Evolutionary conservation across 2,329 filamentous ascomycete species (phyloP).

Genomic region (Trichoderma brevicompactum): DNA sequence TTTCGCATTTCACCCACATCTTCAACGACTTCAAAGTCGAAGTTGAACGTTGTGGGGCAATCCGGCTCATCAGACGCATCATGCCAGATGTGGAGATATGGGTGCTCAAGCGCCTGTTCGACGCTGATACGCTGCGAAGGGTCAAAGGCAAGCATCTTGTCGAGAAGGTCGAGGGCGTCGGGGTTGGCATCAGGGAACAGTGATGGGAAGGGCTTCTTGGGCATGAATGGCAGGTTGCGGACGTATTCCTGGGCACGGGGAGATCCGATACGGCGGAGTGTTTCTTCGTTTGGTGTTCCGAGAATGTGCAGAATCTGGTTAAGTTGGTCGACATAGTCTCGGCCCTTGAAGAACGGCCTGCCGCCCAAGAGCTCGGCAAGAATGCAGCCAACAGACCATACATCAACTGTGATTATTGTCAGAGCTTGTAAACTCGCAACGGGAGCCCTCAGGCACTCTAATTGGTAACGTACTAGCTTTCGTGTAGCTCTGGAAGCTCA

Average conservation of each 20-base stretch:
- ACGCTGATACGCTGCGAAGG: conserved; percentile 91
- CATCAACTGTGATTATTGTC: conserved; percentile 71
- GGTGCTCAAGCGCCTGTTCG: conserved; percentile 93
- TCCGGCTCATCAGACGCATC: conserved; percentile 94
- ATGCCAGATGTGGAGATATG: conserved; percentile 97
- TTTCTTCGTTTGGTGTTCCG: conserved; percentile 95
- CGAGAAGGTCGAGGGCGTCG: conserved; percentile 90
- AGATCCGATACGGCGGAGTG: conserved; percentile 88
- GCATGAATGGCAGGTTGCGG: conserved; percentile 92
- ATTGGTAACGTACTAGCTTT: conserved; percentile 85
- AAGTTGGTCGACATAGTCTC: conserved; percentile 98
- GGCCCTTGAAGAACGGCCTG: conserved; percentile 97
- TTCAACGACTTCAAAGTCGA: conserved; percentile 97
- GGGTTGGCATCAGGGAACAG: conserved; percentile 96
- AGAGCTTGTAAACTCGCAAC: neutral
- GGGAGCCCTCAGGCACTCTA: neutral
- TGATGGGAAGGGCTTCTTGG: conserved; percentile 84
- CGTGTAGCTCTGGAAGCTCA: conserved; percentile 99
- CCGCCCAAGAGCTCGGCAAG: conserved; percentile 94
- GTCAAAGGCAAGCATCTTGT: conserved; percentile 97
- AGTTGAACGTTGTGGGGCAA: conserved; percentile 94
- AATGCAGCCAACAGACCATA: conserved; percentile 99
- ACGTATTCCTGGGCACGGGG: conserved; percentile 98
- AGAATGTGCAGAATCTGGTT: conserved; percentile 99
- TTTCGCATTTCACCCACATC: conserved; percentile 93